Evolutionary conservation across 495 filamentous ascomycete species (phyloP).

Genomic region (Penicillium tannophilum): DNA sequence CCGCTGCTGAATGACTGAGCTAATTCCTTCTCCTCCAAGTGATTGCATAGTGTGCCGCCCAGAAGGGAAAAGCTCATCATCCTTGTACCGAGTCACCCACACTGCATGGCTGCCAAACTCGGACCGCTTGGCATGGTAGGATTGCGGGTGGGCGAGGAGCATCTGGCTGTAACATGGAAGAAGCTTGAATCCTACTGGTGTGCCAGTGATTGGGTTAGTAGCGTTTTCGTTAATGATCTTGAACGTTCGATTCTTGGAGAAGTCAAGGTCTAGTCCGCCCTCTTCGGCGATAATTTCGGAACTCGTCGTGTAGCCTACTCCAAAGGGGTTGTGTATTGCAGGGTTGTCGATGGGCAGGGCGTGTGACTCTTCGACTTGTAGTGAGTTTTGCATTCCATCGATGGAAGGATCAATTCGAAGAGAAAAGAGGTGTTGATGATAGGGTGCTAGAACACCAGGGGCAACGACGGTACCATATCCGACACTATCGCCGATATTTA

Average conservation of each 20-base stretch:
- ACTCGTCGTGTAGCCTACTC: conserved; percentile 67
- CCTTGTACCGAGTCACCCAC: conserved; percentile 76
- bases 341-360: conserved; percentile 61
- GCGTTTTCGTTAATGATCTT: conserved; percentile 76
- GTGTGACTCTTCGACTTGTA: conserved; percentile 71
- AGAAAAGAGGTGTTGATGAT: conserved; percentile 90
- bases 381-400: conserved; percentile 68
- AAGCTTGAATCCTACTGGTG: conserved; percentile 80
- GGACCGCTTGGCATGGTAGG: conserved; percentile 71
- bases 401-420: conserved; percentile 83
- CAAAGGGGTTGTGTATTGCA: conserved; percentile 67
- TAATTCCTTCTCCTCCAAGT: conserved; percentile 50
- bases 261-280: conserved; percentile 64
- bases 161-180: conserved; percentile 71
- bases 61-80: conserved; percentile 76
- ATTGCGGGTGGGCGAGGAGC: conserved; percentile 69
- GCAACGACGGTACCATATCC: conserved; percentile 84
- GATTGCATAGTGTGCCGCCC: conserved; percentile 87
- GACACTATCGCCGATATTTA: conserved; percentile 53
- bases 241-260: conserved; percentile 65
- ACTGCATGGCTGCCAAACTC: conserved; percentile 78
- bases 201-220: conserved; percentile 70
- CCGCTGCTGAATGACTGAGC: conserved; percentile 19
- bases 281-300: conserved; percentile 59
- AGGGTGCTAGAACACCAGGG: conserved; percentile 74